Evolutionary conservation across 73 alveolate genomes (phyloP).

Genomic region (Uronychia binucleata): DNA sequence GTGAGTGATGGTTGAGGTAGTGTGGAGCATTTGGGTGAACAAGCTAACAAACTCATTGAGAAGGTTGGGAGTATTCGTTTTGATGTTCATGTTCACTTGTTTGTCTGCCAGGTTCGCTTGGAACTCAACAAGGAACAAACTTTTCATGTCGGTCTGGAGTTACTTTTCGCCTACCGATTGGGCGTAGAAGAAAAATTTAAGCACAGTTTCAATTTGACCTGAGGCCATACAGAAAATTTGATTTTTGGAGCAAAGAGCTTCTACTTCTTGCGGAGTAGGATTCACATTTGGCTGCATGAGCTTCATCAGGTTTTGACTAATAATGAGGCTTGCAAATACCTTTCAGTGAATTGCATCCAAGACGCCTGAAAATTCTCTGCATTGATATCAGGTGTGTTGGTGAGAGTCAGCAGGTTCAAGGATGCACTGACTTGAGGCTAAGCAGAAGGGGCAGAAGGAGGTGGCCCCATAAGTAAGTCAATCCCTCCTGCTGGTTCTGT

Average conservation of each 20-base stretch:
- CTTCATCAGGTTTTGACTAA: neutral
- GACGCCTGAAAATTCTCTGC: conserved; percentile 37
- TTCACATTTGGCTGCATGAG: neutral
- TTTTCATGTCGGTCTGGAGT: neutral
- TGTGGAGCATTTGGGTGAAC: neutral
- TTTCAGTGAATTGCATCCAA: conserved; percentile 51
- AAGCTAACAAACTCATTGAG: neutral
- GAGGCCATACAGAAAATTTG: conserved; percentile 64
- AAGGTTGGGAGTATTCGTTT: neutral
- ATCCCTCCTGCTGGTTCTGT: neutral
- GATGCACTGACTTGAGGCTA: too few species aligned
- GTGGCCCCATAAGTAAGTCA: conserved; percentile 1
- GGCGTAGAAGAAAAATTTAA: conserved; percentile 42
- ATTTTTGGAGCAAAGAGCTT: conserved; percentile 14
- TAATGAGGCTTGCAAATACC: neutral
- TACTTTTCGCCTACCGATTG: neutral
- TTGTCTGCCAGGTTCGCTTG: neutral
- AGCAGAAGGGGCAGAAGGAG: too few species aligned
- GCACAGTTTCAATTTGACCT: conserved; percentile 50
- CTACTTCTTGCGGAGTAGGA: conserved; percentile 20
- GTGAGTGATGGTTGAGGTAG: too few species aligned
- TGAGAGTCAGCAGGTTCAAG: neutral
- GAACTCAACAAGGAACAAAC: neutral
- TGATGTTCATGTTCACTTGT: neutral
- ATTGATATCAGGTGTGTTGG: conserved; percentile 30